Percentiles rank a stretch among this genome's conserved stretches.
Conservation (phyloP, 192 early-diverging fungal genomes). For the Diversispora epigaea region DNA sequence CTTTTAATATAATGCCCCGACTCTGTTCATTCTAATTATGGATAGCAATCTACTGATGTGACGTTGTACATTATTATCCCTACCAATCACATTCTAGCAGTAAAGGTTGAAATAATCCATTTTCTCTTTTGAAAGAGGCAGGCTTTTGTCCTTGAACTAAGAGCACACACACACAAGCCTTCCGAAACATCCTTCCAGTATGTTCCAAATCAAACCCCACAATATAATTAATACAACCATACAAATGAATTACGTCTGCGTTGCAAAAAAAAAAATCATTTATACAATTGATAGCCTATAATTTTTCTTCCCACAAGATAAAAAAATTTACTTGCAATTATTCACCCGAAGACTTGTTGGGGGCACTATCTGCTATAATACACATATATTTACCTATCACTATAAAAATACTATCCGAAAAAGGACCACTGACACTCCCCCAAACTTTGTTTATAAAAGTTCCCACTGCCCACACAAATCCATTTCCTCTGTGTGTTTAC, state of each 20-base stretch:
- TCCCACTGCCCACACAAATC: no score
- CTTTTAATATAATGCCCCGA: no score
- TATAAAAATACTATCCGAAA: no score
- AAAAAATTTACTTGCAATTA: background rate
- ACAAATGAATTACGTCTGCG: conserved; percentile 28
- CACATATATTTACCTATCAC: no score
- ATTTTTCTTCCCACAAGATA: conserved; percentile 20
- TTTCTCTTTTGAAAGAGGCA: conserved; percentile 28
- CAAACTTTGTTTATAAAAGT: no score
- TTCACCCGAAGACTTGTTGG: no score
- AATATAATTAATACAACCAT: conserved; percentile 25
- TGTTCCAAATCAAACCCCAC: conserved; percentile 24
- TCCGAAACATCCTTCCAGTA: conserved; percentile 6
- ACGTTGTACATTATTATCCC: conserved; percentile 12
- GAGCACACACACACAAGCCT: conserved; percentile 25
- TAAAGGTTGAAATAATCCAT: conserved; percentile 22
- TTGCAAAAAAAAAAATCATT: conserved; percentile 25
- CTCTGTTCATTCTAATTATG: background rate
- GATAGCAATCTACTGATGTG: conserved; percentile 12
- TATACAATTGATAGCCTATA: background rate
- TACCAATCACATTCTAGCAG: conserved; percentile 13
- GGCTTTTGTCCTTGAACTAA: conserved; percentile 18
- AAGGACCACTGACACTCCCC: no score
- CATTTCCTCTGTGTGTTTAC: no score
- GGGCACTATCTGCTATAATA: no score